These are phyloP conservation scores for Medicago arabica DNA, from an alignment of 306 rosid genomes.

Conservation along the genomic window DNA sequence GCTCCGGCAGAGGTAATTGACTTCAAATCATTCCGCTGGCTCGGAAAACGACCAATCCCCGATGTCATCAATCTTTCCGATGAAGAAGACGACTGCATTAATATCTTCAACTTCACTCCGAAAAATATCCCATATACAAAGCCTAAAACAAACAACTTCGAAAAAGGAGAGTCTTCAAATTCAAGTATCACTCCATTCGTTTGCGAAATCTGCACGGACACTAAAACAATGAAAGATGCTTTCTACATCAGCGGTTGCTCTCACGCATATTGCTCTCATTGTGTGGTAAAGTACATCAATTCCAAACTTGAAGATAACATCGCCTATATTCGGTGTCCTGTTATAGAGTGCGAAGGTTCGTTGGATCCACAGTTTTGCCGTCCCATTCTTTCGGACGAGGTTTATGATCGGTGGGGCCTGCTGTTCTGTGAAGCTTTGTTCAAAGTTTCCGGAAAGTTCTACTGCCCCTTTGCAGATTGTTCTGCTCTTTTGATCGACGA, in stretches of 20 bases:
- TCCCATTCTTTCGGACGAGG: neutral
- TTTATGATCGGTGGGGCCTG: conserved; percentile 47
- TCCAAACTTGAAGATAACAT: neutral
- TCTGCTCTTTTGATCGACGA: conserved; percentile 39
- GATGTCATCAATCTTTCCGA: conserved; percentile 38
- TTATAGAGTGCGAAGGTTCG: conserved; percentile 32
- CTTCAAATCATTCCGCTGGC: neutral
- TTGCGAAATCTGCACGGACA: conserved; percentile 46
- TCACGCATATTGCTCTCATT: neutral
- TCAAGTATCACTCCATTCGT: conserved; percentile 26
- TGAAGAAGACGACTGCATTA: conserved; percentile 44
- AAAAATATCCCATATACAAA: neutral
- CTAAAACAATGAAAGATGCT: neutral
- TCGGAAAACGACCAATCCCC: neutral
- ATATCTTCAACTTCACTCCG: conserved; percentile 42
- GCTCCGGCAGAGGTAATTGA: neutral
- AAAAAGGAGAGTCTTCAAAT: neutral
- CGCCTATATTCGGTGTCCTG: conserved; percentile 41
- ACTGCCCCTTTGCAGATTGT: conserved; percentile 52
- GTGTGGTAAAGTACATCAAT: neutral
- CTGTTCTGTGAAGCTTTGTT: conserved; percentile 15
- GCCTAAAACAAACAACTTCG: neutral
- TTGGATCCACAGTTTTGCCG: conserved; percentile 35
- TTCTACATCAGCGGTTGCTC: neutral
- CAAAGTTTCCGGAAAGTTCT: conserved; percentile 24